These are phyloP conservation scores for Aspergillus ochraceoroseus DNA, from an alignment of 2,329 filamentous ascomycete genomes.

Conservation along the genomic window DNA sequence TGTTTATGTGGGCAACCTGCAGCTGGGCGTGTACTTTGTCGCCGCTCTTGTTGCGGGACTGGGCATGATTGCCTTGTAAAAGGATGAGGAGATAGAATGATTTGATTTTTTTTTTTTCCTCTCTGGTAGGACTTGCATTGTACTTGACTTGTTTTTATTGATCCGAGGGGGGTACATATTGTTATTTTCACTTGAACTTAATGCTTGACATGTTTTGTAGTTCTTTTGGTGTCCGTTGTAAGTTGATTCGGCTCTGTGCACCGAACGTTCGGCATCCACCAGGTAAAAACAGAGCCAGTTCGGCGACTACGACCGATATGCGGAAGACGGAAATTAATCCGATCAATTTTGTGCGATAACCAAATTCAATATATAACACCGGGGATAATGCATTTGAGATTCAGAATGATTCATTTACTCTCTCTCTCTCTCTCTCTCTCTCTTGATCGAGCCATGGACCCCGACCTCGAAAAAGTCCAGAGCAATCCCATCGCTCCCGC, in stretches of 20 bases:
- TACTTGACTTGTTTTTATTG: too few relatives aligned
- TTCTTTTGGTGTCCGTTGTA: too few relatives aligned
- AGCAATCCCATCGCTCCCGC: neutral
- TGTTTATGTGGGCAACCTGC: constrained; percentile 39
- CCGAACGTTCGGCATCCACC: constrained; percentile 3
- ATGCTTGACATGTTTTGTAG: too few relatives aligned
- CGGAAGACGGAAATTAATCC: constrained; percentile 18
- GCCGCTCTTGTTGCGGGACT: constrained; percentile 42
- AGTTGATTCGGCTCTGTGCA: too few relatives aligned
- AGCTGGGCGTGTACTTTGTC: constrained; percentile 44
- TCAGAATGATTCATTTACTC: too few relatives aligned
- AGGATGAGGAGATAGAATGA: neutral
- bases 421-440: neutral
- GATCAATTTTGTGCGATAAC: neutral
- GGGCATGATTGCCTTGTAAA: constrained; percentile 48
- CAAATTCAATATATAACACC: constrained; percentile 7
- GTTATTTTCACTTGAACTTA: too few relatives aligned
- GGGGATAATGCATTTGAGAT: neutral
- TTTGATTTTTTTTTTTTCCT: constrained; percentile 2
- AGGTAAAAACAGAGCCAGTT: constrained; percentile 1
- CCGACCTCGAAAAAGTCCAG: constrained; percentile 17
- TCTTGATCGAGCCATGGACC: constrained; percentile 14
- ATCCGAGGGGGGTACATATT: too few relatives aligned
- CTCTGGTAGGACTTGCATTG: too few relatives aligned
- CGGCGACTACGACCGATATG: constrained; percentile 16